Evolutionary conservation across 805 yeast genomes (phyloP).

Genomic region (Cephaloascus albidus): DNA sequence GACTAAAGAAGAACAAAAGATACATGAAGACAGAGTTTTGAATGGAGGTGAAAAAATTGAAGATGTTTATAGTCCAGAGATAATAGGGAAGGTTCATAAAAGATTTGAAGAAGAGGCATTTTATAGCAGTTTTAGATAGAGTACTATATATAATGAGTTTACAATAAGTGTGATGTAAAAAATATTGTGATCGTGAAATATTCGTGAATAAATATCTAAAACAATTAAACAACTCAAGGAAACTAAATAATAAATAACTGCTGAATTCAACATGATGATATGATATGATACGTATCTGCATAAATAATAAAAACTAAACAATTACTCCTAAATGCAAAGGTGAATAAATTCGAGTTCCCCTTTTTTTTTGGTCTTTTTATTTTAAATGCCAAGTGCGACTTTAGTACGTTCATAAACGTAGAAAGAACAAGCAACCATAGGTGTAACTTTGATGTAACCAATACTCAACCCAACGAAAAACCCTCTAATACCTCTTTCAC

Average conservation of each 20-base stretch:
- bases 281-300: no score
- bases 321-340: no score
- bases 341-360: no score
- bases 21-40: conserved; percentile 70
- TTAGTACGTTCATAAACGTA: conserved; percentile 89
- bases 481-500: conserved; percentile 76
- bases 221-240: no score
- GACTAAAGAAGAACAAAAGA: conserved; percentile 80
- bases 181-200: no score
- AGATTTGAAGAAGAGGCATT: conserved; percentile 70
- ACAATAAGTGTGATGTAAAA: neutral
- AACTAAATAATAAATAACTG: no score
- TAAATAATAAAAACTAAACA: neutral
- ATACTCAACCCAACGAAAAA: conserved; percentile 91
- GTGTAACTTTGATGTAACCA: conserved; percentile 90
- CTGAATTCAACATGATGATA: no score
- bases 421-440: conserved; percentile 96
- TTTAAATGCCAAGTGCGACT: conserved; percentile 52
- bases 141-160: neutral
- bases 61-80: conserved; percentile 56
- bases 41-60: conserved; percentile 53
- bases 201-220: neutral
- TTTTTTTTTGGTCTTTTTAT: no score
- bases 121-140: conserved; percentile 48
- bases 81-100: conserved; percentile 43